These are phyloP conservation scores for Paecilomyces sp. DNA, from an alignment of 2,329 filamentous ascomycete species.

Conservation along the genomic window DNA sequence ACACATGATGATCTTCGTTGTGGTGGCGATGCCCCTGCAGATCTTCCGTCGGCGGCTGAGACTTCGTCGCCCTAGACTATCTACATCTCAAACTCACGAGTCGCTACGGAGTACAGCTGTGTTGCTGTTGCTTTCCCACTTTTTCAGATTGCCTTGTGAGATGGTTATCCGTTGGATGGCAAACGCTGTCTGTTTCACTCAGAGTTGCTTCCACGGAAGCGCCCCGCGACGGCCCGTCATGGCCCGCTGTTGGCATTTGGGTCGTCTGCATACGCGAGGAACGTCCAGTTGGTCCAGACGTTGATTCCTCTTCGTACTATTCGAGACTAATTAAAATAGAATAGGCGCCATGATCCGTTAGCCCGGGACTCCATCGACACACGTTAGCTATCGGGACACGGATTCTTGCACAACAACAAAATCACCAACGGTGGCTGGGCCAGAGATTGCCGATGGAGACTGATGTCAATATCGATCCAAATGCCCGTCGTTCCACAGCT, in stretches of 20 bases:
- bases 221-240: background rate
- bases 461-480: background rate
- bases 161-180: background rate
- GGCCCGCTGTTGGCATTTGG: background rate
- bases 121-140: background rate
- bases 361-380: background rate
- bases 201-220: background rate
- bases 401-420: background rate
- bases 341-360: background rate
- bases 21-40: background rate
- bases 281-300: background rate
- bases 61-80: background rate
- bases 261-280: background rate
- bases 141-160: background rate
- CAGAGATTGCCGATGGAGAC: background rate
- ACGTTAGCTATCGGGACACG: background rate
- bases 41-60: background rate
- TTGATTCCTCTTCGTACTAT: background rate
- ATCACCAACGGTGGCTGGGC: background rate
- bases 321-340: background rate
- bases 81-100: background rate
- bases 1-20: background rate
- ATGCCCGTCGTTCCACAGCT: background rate
- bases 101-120: background rate
- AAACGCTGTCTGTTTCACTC: background rate